Evolutionary conservation across 805 yeast genomes (phyloP).

Genomic region (Metschnikowia rubicola): DNA sequence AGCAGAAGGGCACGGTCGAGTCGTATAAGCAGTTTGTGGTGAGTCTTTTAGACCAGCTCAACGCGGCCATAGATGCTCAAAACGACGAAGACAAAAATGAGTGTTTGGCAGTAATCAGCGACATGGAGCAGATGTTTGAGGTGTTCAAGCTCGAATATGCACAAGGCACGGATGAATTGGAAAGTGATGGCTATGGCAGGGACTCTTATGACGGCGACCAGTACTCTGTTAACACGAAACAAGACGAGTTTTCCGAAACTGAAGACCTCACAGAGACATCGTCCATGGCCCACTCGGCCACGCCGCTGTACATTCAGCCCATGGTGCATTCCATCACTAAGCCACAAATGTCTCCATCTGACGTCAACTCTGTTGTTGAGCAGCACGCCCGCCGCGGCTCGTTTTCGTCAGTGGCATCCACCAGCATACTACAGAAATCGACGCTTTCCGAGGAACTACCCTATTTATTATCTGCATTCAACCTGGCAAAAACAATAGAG

Average conservation of each 20-base stretch:
- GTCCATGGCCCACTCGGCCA: constrained; percentile 21
- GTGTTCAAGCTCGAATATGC: constrained; percentile 39
- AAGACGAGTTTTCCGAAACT: constrained; percentile 17
- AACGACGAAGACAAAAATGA: constrained; percentile 61
- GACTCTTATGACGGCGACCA: background rate
- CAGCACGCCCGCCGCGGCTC: constrained; percentile 26
- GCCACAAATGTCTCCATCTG: constrained; percentile 3
- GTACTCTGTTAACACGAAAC: background rate
- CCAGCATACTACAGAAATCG: constrained; percentile 44
- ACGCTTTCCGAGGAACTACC: constrained; percentile 66
- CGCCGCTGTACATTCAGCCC: constrained; percentile 27
- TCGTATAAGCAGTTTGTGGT: constrained; percentile 59
- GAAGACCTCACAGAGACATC: constrained; percentile 29
- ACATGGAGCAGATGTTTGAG: constrained; percentile 72
- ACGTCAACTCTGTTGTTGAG: constrained; percentile 3
- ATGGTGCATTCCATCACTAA: constrained; percentile 39
- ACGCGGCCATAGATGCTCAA: constrained; percentile 48
- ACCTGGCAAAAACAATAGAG: constrained; percentile 56
- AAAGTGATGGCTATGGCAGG: constrained; percentile 1
- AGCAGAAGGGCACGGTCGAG: constrained; percentile 26
- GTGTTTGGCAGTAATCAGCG: constrained; percentile 62
- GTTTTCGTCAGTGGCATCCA: constrained; percentile 27
- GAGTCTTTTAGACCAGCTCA: constrained; percentile 55
- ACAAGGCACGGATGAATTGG: constrained; percentile 13
- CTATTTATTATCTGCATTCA: constrained; percentile 60